These are phyloP conservation scores for Allomyces javanicus DNA, from an alignment of 192 early-diverging fungal genomes.

Conservation along the genomic window DNA sequence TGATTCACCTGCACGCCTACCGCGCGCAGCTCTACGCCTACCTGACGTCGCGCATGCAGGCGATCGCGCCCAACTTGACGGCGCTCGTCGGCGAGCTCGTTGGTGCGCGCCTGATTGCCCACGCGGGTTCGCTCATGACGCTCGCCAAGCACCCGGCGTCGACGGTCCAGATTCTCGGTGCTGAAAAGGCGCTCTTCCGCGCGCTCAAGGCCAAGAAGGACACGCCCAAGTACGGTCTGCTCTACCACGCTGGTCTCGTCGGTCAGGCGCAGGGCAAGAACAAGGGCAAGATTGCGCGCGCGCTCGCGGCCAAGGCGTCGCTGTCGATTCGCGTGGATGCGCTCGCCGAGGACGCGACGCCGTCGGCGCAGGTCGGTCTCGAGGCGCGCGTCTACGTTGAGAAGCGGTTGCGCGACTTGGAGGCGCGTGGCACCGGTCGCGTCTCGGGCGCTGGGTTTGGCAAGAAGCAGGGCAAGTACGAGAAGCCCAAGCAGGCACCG, in stretches of 20 bases:
- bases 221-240: conserved; percentile 96
- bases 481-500: conserved; percentile 17
- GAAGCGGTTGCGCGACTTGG: conserved; percentile 68
- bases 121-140: conserved; percentile 91
- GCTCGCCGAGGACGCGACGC: conserved; percentile 53
- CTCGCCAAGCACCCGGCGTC: conserved; percentile 94
- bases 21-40: conserved; percentile 88
- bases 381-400: conserved; percentile 74
- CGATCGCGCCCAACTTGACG: conserved; percentile 74
- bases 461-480: conserved; percentile 44
- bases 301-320: conserved; percentile 78
- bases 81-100: conserved; percentile 95
- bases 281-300: conserved; percentile 96
- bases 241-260: conserved; percentile 92
- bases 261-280: conserved; percentile 88
- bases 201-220: conserved; percentile 96
- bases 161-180: conserved; percentile 97
- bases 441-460: conserved; percentile 46
- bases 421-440: conserved; percentile 52
- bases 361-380: conserved; percentile 56
- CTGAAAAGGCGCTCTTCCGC: conserved; percentile 99
- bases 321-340: conserved; percentile 83
- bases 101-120: conserved; percentile 91
- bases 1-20: conserved; percentile 88
- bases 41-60: conserved; percentile 89